Percentiles rank a stretch among this genome's conserved stretches.
Evolutionary conservation across 2,329 filamentous ascomycete genomes (phyloP).

Genomic region (Cercospora zeina): DNA sequence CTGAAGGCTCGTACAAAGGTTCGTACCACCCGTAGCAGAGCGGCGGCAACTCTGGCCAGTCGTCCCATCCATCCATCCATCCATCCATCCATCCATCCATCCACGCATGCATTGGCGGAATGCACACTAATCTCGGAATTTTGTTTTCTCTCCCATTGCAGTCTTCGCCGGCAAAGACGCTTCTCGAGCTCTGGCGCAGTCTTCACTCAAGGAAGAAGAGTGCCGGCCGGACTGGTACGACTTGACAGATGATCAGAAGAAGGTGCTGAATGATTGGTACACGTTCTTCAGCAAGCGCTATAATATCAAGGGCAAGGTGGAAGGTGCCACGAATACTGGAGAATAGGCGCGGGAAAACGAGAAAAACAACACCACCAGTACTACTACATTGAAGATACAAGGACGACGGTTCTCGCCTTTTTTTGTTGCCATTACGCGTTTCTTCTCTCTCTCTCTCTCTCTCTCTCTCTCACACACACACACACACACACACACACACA

Average conservation of each 20-base stretch:
- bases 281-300: slow-evolving; percentile 97
- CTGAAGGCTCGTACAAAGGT: slow-evolving; percentile 84
- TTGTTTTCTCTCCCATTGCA: slow-evolving; percentile 43
- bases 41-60: background rate
- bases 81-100: background rate
- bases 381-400: background rate
- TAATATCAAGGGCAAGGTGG: slow-evolving; percentile 71
- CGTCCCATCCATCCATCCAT: background rate
- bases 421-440: background rate
- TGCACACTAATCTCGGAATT: background rate
- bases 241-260: slow-evolving; percentile 80
- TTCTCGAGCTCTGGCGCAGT: slow-evolving; percentile 84
- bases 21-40: background rate
- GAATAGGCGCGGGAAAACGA: slow-evolving; percentile 6
- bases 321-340: slow-evolving; percentile 39
- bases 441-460: too few species aligned
- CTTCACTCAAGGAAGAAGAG: slow-evolving; percentile 82
- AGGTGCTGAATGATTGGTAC: slow-evolving; percentile 84
- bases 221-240: slow-evolving; percentile 80
- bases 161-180: slow-evolving; percentile 96
- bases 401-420: background rate
- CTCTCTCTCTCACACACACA: too few species aligned
- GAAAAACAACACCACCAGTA: background rate
- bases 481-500: too few species aligned
- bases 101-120: background rate